Conservation (phyloP, 106 monocot genomes). For the Dendrobium officinale region DNA sequence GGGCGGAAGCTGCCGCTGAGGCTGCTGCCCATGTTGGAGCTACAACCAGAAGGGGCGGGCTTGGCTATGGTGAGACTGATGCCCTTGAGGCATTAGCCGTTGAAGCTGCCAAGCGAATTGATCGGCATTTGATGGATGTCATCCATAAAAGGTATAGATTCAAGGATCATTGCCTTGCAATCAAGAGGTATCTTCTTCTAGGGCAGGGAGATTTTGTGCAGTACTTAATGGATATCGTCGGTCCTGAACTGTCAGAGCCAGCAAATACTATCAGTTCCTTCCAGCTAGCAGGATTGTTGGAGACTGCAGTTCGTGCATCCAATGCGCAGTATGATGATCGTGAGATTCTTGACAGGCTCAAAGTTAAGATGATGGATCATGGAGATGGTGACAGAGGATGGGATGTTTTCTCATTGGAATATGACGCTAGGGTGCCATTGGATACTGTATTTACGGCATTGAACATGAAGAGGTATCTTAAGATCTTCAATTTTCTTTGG, state of each 20-base stretch:
- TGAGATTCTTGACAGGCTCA: conserved; percentile 77
- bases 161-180: conserved; percentile 92
- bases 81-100: conserved; percentile 70
- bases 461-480: conserved; percentile 79
- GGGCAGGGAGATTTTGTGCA: conserved; percentile 99
- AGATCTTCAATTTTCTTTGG: conserved; percentile 89
- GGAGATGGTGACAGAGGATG: conserved; percentile 88
- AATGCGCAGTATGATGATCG: conserved; percentile 96
- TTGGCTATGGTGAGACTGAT: conserved; percentile 82
- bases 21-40: conserved; percentile 76
- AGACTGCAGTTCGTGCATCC: conserved; percentile 86
- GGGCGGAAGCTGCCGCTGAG: conserved; percentile 72
- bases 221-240: conserved; percentile 91
- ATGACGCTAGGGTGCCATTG: conserved; percentile 75
- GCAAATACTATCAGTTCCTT: conserved; percentile 93
- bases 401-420: conserved; percentile 97
- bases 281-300: conserved; percentile 79
- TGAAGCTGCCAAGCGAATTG: conserved; percentile 85
- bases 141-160: conserved; percentile 60
- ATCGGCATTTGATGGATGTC: conserved; percentile 84
- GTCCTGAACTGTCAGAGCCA: conserved; percentile 82
- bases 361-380: conserved; percentile 97
- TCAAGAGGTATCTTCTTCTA: conserved; percentile 84
- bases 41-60: conserved; percentile 65
- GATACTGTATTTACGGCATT: conserved; percentile 86